A percentile compares a stretch with the other conserved stretches of the same genome.
Evolutionary conservation across 2,329 filamentous ascomycete species (phyloP).

Genomic region (Neonectria coccinea): DNA sequence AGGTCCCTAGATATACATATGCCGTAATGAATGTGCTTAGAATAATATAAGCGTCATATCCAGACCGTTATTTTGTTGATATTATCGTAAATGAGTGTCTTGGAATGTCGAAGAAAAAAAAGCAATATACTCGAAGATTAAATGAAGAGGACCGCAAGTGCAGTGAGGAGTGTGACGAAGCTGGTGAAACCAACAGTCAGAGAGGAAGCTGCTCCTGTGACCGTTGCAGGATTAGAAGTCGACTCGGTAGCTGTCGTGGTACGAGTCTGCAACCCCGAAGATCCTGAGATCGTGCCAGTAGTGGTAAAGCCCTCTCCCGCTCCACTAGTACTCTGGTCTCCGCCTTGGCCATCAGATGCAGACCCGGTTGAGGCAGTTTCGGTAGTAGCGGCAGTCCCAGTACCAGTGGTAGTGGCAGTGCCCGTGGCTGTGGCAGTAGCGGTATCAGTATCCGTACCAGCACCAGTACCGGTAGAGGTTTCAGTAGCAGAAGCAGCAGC

Average conservation of each 20-base stretch:
- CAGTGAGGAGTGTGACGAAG: slow-evolving; percentile 37
- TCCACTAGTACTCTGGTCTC: background rate
- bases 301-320: background rate
- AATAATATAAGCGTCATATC: slow-evolving; percentile 28
- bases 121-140: slow-evolving; percentile 33
- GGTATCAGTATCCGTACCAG: background rate
- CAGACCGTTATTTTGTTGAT: slow-evolving; percentile 33
- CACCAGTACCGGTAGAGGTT: background rate
- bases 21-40: slow-evolving; percentile 37
- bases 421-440: background rate
- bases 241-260: slow-evolving; percentile 30
- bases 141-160: slow-evolving; percentile 37
- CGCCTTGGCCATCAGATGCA: background rate
- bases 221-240: slow-evolving; percentile 32
- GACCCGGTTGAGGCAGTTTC: slow-evolving; percentile 2
- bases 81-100: slow-evolving; percentile 44
- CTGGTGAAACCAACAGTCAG: slow-evolving; percentile 33
- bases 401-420: slow-evolving; percentile 3
- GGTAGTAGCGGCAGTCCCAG: background rate
- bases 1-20: slow-evolving; percentile 22
- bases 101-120: slow-evolving; percentile 32
- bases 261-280: slow-evolving; percentile 36
- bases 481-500: background rate
- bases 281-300: slow-evolving; percentile 2
- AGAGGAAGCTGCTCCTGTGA: slow-evolving; percentile 37